Evolutionary conservation across 495 filamentous ascomycete genomes (phyloP), one percentile per base, ranked within the genome.

Genomic region (Xylaria scruposa): DNA sequence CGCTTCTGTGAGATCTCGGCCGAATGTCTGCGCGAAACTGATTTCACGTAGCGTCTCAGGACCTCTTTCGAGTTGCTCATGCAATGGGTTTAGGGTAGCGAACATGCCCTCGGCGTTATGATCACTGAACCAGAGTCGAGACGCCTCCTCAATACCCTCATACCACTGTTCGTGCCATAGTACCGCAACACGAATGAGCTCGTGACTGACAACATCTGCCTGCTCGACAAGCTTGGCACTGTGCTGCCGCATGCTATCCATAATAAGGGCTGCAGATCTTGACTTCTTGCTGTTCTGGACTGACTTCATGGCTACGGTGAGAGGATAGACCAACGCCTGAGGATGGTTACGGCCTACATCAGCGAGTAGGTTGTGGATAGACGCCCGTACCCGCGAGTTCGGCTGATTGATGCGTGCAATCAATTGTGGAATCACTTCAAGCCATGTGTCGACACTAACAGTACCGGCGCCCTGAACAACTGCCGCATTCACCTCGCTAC

Each of bases 101-200:
- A 99, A 95, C 95, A 98, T 98, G 78, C 95, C 97, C 67, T 97
- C 93, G 66, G 97, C 94, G 78, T 99, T 97, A 70, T 94, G 90
- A 77, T 98, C 97, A 53, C 95, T 96, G 75, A 99, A 99, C 73
- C 91, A 92, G 58, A 97, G 82, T 60, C 97, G 90, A 7, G 94
- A 97, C 3, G 96, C 97, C 81, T 99, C 97, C 80, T 99, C 96
- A 15, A 99, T 87, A n/a, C 92, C 97, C 80, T 99, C 96, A 74
- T 99, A 97, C 96, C 96, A 99, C 56, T 95, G 91, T 76, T 99
- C 96, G 79, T 99, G 96, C 96, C 96, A 99, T 29, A 98, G 77
- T 2, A 99, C 97, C 0, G 97, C 96, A 69, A 98, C 95, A 63
- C 96, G 90, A 77, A 99, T 98, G 38, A 99, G 87, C 80, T 99